Evolutionary conservation across 345 rosid species (phyloP).

Genomic region (Salix purpurea): DNA sequence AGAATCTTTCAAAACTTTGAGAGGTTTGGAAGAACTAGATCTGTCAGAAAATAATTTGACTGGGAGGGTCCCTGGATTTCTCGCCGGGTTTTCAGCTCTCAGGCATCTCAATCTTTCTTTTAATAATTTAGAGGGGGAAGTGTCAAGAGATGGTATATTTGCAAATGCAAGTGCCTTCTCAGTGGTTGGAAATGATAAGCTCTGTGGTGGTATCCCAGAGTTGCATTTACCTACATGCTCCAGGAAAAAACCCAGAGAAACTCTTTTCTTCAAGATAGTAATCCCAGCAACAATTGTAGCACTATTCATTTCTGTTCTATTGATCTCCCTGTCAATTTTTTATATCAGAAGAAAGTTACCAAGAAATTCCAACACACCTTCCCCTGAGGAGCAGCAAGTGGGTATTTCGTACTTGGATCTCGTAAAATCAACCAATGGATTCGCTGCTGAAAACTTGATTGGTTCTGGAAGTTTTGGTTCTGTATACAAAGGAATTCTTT

Average conservation of each 20-base stretch:
- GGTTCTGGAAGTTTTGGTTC: no score
- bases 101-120: slow-evolving; percentile 16
- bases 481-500: not conserved
- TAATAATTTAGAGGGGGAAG: slow-evolving; percentile 17
- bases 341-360: not conserved
- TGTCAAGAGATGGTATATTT: slow-evolving; percentile 19
- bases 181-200: no score
- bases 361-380: not conserved
- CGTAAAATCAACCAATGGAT: no score
- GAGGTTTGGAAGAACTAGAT: slow-evolving; percentile 21
- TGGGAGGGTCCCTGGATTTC: slow-evolving; percentile 17
- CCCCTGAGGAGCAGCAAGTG: not conserved
- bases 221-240: no score
- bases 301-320: no score
- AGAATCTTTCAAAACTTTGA: slow-evolving; percentile 3
- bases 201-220: no score
- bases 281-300: no score
- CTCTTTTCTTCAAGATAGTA: no score
- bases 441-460: no score
- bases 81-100: not conserved
- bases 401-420: not conserved
- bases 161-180: not conserved
- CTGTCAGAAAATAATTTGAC: slow-evolving; percentile 22
- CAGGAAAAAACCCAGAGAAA: no score
- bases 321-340: no score